These are phyloP conservation scores for Alternaria dauci DNA, from an alignment of 2,329 filamentous ascomycete genomes.

Conservation along the genomic window DNA sequence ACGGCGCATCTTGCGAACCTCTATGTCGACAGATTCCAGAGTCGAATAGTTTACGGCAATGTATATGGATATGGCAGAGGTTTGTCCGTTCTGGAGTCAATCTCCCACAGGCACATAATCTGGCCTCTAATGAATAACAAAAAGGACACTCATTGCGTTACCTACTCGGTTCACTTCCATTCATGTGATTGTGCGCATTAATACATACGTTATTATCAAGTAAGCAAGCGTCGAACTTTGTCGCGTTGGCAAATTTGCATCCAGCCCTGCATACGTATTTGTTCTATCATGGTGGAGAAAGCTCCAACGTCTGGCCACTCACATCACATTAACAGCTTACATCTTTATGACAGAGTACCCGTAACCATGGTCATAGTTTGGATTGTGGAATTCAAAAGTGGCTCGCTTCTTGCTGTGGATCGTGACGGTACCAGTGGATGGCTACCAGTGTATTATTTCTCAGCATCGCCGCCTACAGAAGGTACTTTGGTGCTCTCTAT, in stretches of 20 bases:
- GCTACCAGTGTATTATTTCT: not conserved
- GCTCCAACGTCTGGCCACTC: not conserved
- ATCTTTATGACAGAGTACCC: not conserved
- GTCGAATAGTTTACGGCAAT: too few species aligned
- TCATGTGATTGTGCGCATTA: too few species aligned
- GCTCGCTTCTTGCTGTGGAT: not conserved
- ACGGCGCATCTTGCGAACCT: not conserved
- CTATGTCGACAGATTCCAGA: too few species aligned
- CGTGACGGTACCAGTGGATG: not conserved
- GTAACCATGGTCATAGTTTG: not conserved
- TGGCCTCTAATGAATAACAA: too few species aligned
- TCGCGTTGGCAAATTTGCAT: too few species aligned
- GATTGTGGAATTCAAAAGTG: not conserved
- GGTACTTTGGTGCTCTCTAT: not conserved
- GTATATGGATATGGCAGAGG: not conserved
- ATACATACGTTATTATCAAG: too few species aligned
- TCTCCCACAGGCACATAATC: too few species aligned
- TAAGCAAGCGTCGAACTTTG: too few species aligned
- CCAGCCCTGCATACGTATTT: not conserved
- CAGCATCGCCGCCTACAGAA: not conserved
- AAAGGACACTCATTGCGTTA: too few species aligned
- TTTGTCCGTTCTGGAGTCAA: not conserved
- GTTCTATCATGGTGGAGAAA: not conserved
- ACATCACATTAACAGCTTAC: not conserved
- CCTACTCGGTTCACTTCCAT: too few species aligned